Evolutionary conservation across 768 basidiomycete species (phyloP), one percentile per base, ranked within the genome.

Genomic region (Russula ochroleuca): DNA sequence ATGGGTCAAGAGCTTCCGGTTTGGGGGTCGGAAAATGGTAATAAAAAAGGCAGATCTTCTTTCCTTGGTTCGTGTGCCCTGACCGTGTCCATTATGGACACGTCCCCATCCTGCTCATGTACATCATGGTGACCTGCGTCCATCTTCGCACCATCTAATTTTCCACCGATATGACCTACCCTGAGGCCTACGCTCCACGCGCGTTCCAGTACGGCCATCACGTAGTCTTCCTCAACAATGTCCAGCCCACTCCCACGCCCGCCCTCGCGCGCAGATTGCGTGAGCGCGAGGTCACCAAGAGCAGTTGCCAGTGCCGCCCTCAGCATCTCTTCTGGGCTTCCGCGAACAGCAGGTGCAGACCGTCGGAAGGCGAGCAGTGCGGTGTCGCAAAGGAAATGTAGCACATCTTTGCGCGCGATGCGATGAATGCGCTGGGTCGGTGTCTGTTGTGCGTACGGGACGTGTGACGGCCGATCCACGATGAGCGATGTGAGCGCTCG

Each of bases 371-470:
- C 31, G 25, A 62, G 54, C 3, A 45, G 48, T 13, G 49, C n/a
- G 5, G 55, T 51, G 2, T 64, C 53, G 14, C 64, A 67, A 19
- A 67, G 56, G 13, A 61, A 57, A 38, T 61, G 45, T 15, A 67
- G 45, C 37, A 59, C 64, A 19, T 67, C 64, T 35, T 66, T 67
- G 37, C 64, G 59, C 23, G 51, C 66, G 43, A 66, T 45, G 19
- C 64, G 64, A 25, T 53, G 55, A 2, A 67, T 28, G 19, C 57
- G 63, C 15, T 54, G 63, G 1, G 38, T 19, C 23, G 63, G 38
- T 3, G 52, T 56, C 28, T 35, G 38, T 28, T 41, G 37, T 6
- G 40, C 31, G 3, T 37, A 21, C 2, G 13, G 19, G 17, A 33
- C 3, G 5, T 4, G 17, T 19, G 45, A 14, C 2, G 43, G 15